Evolutionary conservation across 805 yeast genomes (phyloP), one percentile per base, ranked within the genome.

Genomic region (Nakazawaea siamensis): DNA sequence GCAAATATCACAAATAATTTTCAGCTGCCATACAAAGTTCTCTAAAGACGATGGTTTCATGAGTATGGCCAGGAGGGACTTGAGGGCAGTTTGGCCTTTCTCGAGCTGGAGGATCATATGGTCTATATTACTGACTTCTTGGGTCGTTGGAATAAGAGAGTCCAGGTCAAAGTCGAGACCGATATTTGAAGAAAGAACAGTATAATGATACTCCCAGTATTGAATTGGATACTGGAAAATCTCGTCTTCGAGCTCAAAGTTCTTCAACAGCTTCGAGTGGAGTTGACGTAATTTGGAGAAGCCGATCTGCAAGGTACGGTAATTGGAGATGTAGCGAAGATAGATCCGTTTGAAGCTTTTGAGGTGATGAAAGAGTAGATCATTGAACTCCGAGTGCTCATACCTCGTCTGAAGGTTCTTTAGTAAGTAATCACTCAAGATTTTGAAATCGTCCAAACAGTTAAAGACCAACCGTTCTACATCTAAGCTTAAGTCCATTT

Each of bases 161-260:
- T 21, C 24, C 8, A 21, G 24, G 10, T 21, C 24, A 21, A 21
- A n/a, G n/a, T n/a, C n/a, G n/a, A n/a, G n/a, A n/a, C n/a, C n/a
- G n/a, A n/a, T n/a, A n/a, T n/a, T n/a, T n/a, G n/a, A n/a, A n/a
- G n/a, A n/a, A n/a, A n/a, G n/a, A n/a, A n/a, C n/a, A 21, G 24
- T 8, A 21, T 21, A 8, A 9, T 21, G 24, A 21, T 21, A 21
- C 24, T 21, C 24, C 24, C 8, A 21, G 24, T 34, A 34, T 10
- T 24, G 25, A 16, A 34, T 24, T 3, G 38, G 33, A 21, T 34
- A 34, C n/a, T 19, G 29, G 24, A 32, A 24, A 3, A 31, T 7
- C 19, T 31, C 28, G 10, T 31, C 25, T 13, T 18, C 25, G 17
- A 32, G 11, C 3, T 25, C 18, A 4, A 32, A 13, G 10, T 19